A percentile compares a stretch with the other conserved stretches of the same genome.
Conservation (phyloP, 768 basidiomycete genomes). For the Russula brevipes region DNA sequence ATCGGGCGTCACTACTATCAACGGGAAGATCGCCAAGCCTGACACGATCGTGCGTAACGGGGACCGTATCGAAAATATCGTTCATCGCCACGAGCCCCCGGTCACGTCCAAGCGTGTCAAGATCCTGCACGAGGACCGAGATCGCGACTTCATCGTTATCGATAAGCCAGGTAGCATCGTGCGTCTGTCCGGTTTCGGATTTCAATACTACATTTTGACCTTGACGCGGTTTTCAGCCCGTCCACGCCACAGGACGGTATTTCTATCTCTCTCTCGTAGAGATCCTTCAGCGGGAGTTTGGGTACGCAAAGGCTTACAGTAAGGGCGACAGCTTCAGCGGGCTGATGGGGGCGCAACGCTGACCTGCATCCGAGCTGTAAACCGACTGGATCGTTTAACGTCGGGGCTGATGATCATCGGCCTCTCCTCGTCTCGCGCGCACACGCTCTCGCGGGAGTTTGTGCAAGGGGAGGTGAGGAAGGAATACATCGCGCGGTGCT, state of each 20-base stretch:
- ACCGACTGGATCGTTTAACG: slow-evolving; percentile 89
- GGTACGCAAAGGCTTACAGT: slow-evolving; percentile 80
- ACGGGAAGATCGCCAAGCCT: slow-evolving; percentile 79
- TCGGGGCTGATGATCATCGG: slow-evolving; percentile 95
- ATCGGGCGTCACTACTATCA: slow-evolving; percentile 92
- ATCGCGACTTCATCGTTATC: slow-evolving; percentile 83
- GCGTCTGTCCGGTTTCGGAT: slow-evolving; percentile 37
- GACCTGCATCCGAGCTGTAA: slow-evolving; percentile 65
- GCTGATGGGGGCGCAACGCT: not conserved
- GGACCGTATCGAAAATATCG: slow-evolving; percentile 91
- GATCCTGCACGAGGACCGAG: slow-evolving; percentile 69
- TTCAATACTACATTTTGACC: not conserved
- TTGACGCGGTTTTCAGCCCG: slow-evolving; percentile 50
- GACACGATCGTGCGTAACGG: slow-evolving; percentile 78
- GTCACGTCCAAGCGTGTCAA: slow-evolving; percentile 80
- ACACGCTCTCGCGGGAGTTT: slow-evolving; percentile 74
- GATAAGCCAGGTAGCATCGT: slow-evolving; percentile 97
- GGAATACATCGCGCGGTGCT: slow-evolving; percentile 86
- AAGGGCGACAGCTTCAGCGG: not conserved
- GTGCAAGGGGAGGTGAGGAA: slow-evolving; percentile 76
- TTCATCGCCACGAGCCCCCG: slow-evolving; percentile 96
- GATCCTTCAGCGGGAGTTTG: slow-evolving; percentile 80
- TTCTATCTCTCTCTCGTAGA: slow-evolving; percentile 83
- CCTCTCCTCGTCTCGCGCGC: slow-evolving; percentile 61
- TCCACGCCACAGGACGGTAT: slow-evolving; percentile 90